Conservation (phyloP, 2,329 filamentous ascomycete species). For the Exophiala alcalophila region DNA sequence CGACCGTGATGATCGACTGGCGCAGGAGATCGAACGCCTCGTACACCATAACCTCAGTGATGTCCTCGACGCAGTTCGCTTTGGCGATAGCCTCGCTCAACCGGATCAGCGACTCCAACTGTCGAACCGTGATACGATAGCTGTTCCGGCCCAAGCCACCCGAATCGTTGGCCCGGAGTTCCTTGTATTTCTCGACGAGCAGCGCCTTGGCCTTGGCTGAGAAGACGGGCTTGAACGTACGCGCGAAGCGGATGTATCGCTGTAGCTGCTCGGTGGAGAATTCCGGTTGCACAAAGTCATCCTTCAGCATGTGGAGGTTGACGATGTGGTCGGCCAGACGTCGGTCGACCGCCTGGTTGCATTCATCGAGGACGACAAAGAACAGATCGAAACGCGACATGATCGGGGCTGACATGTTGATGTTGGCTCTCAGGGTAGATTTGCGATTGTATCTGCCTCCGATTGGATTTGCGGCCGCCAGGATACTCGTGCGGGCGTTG, state of each 20-base stretch:
- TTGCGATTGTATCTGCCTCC: constrained; percentile 97
- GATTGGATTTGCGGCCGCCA: constrained; percentile 93
- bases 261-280: constrained; percentile 96
- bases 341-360: constrained; percentile 85
- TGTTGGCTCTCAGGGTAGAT: constrained; percentile 85
- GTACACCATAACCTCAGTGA: constrained; percentile 77
- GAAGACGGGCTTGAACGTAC: constrained; percentile 91
- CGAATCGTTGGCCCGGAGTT: constrained; percentile 86
- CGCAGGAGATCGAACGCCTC: constrained; percentile 89
- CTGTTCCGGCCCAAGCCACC: constrained; percentile 91
- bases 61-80: constrained; percentile 90
- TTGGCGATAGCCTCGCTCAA: constrained; percentile 97
- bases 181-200: constrained; percentile 91
- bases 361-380: constrained; percentile 96
- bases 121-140: constrained; percentile 94
- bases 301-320: constrained; percentile 84
- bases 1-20: constrained; percentile 94
- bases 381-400: constrained; percentile 99
- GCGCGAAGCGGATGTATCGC: constrained; percentile 93
- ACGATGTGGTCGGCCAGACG: constrained; percentile 95
- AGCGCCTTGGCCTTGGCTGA: constrained; percentile 79
- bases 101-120: constrained; percentile 93
- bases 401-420: constrained; percentile 98
- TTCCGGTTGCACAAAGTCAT: constrained; percentile 86
- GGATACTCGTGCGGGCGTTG: constrained; percentile 90